Conservation (phyloP, 2,329 filamentous ascomycete genomes). For the Zymoseptoria tritici region DNA sequence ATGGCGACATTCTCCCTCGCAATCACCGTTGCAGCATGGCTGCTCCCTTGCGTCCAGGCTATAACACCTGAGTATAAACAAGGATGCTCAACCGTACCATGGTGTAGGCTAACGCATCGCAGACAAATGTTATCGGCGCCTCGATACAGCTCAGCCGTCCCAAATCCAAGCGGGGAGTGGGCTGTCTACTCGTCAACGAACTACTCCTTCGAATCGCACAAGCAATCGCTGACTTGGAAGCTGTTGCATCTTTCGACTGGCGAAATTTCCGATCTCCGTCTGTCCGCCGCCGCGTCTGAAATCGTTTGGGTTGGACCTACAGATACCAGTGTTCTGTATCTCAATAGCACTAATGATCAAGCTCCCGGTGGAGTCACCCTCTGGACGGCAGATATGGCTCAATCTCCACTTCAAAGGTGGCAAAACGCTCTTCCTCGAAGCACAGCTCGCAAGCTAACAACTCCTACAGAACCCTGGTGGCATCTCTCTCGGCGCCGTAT, state of each 20-base stretch:
- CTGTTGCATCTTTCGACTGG: conserved; percentile 18
- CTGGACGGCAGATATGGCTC: conserved; percentile 32
- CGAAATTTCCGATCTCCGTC: conserved; percentile 19
- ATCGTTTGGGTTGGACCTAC: conserved; percentile 27
- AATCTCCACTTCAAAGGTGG: conserved; percentile 14
- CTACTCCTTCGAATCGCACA: conserved; percentile 20
- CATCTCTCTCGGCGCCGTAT: conserved; percentile 28
- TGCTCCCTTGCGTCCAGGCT: not conserved
- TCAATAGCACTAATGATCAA: conserved; percentile 20
- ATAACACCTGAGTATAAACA: conserved; percentile 13
- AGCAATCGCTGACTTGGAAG: conserved; percentile 18
- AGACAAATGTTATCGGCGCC: conserved; percentile 24
- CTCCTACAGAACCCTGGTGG: conserved; percentile 21
- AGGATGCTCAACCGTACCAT: not conserved
- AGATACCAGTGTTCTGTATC: conserved; percentile 25
- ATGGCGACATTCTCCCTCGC: not conserved
- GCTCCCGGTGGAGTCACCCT: conserved; percentile 28
- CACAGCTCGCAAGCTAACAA: not conserved
- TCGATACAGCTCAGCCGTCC: conserved; percentile 17
- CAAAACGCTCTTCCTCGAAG: not conserved
- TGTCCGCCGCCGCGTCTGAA: conserved; percentile 18
- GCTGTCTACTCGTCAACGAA: conserved; percentile 19
- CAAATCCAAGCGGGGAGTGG: conserved; percentile 28
- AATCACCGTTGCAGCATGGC: not conserved
- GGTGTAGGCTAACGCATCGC: conserved; percentile 3